phyloP scores from a whole-genome alignment of 2,329 filamentous ascomycete species.

The Xylariaceae sp. region DNA sequence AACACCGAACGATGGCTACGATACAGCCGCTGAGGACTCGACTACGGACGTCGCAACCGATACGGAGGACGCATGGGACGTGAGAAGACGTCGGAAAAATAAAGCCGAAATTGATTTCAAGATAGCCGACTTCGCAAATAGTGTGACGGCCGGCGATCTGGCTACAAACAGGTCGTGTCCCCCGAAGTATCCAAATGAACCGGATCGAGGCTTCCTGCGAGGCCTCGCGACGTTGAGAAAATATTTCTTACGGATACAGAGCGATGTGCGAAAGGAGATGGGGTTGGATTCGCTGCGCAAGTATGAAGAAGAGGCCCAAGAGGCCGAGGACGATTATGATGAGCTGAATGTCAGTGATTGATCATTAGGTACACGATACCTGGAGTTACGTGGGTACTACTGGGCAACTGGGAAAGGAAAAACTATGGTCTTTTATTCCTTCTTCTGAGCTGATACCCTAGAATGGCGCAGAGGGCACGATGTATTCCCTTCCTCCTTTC shows the following conservation, averaged over 20 bases:
- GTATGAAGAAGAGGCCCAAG: conserved; percentile 21
- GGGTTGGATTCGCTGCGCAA: conserved; percentile 36
- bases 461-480: conserved; percentile 24
- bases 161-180: conserved; percentile 65
- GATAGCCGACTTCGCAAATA: conserved; percentile 98
- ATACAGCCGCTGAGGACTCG: conserved; percentile 52
- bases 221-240: conserved; percentile 72
- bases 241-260: conserved; percentile 85
- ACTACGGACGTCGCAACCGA: conserved; percentile 57
- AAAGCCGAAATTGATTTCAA: conserved; percentile 78
- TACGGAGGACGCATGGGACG: conserved; percentile 47
- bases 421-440: conserved; percentile 16
- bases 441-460: conserved; percentile 23
- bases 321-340: conserved; percentile 28
- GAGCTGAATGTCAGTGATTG: conserved; percentile 29
- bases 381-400: background rate
- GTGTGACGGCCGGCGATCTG: conserved; percentile 80
- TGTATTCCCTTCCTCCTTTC: conserved; percentile 3
- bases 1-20: conserved; percentile 49
- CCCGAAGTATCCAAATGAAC: conserved; percentile 71
- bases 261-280: conserved; percentile 60
- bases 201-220: conserved; percentile 85
- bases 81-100: conserved; percentile 43
- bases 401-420: conserved; percentile 1
- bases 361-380: conserved; percentile 4